Conservation (phyloP, 2,329 filamentous ascomycete genomes). For the Ambrosiella beaveri region DNA sequence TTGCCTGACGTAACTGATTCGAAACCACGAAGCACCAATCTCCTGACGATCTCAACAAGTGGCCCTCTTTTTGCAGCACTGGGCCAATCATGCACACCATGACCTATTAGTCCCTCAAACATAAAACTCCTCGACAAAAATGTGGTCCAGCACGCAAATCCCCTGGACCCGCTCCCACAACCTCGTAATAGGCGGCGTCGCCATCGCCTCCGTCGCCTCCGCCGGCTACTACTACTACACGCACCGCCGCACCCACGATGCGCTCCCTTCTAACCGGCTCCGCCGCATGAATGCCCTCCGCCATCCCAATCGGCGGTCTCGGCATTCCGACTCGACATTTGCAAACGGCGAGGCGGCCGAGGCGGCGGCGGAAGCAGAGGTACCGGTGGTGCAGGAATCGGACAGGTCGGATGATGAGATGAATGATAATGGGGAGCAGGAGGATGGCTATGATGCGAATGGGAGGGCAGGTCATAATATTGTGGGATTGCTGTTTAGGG, state of each 20-base stretch:
- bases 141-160: constrained; percentile 32
- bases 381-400: constrained; percentile 15
- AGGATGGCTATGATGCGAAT: neutral
- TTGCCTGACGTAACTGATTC: too few relatives aligned
- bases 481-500: constrained; percentile 71
- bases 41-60: neutral
- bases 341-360: neutral
- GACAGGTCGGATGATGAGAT: constrained; percentile 24
- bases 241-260: constrained; percentile 15
- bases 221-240: constrained; percentile 30
- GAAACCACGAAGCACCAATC: neutral
- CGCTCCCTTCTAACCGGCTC: constrained; percentile 23
- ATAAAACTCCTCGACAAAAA: constrained; percentile 15
- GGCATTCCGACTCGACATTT: neutral
- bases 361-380: neutral
- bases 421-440: constrained; percentile 19
- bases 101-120: constrained; percentile 8
- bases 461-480: constrained; percentile 52
- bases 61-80: neutral
- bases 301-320: constrained; percentile 18
- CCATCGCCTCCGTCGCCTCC: constrained; percentile 38
- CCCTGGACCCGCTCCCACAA: constrained; percentile 37
- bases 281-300: constrained; percentile 53
- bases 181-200: constrained; percentile 34
- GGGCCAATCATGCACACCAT: constrained; percentile 1